These are phyloP conservation scores for Dactylellina leptospora DNA, from an alignment of 2,329 filamentous ascomycete genomes.

Conservation along the genomic window DNA sequence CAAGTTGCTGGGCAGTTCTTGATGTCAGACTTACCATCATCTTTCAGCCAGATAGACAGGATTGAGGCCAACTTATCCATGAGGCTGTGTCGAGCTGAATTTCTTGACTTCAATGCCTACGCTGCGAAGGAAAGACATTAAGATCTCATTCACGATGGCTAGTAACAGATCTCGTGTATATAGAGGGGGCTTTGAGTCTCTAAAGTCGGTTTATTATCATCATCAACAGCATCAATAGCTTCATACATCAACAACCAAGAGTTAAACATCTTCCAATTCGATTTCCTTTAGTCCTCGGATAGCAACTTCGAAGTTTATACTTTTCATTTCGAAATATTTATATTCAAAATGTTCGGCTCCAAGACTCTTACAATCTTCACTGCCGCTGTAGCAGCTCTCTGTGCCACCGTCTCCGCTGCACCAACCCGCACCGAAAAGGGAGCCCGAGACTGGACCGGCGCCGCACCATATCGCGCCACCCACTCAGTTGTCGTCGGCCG, in stretches of 20 bases:
- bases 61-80: not conserved
- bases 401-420: slow-evolving; percentile 28
- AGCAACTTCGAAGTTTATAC: not conserved
- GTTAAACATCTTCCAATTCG: not conserved
- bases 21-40: slow-evolving; percentile 35
- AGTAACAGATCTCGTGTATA: slow-evolving; percentile 26
- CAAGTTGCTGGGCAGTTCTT: slow-evolving; percentile 17
- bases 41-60: slow-evolving; percentile 4
- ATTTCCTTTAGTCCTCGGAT: slow-evolving; percentile 1
- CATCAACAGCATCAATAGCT: slow-evolving; percentile 15
- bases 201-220: slow-evolving; percentile 14
- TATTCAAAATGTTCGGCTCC: slow-evolving; percentile 41
- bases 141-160: not conserved
- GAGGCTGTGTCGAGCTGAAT: slow-evolving; percentile 31
- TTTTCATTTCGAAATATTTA: not conserved
- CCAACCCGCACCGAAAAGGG: slow-evolving; percentile 32
- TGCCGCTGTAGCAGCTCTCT: slow-evolving; percentile 34
- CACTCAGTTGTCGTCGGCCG: slow-evolving; percentile 52
- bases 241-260: not conserved
- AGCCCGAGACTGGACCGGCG: slow-evolving; percentile 10
- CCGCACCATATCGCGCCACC: slow-evolving; percentile 27
- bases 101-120: not conserved
- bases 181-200: slow-evolving; percentile 10
- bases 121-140: not conserved
- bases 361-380: slow-evolving; percentile 41